A percentile compares a stretch with the other conserved stretches of the same genome.
Evolutionary conservation across 768 basidiomycete species (phyloP).

Genomic region (Mycena indigotica): DNA sequence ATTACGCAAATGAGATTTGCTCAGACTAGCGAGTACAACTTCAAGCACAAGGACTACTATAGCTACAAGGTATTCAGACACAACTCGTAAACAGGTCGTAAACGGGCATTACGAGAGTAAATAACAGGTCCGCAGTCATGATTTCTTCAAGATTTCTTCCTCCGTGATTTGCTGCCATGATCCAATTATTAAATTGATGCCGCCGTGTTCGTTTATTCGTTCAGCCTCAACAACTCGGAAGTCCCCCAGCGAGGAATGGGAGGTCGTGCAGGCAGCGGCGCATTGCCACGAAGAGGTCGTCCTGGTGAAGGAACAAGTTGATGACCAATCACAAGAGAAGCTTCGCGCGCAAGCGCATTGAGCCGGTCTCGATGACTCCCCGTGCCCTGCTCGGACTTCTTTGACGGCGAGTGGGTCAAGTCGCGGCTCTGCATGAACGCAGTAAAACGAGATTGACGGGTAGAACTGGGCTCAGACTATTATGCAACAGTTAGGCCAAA

Average conservation of each 20-base stretch:
- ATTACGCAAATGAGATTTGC: too few relatives aligned
- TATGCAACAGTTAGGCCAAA: neutral
- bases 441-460: slow-evolving; percentile 18
- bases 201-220: too few relatives aligned
- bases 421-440: slow-evolving; percentile 20
- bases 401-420: slow-evolving; percentile 15
- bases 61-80: too few relatives aligned
- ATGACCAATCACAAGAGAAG: neutral
- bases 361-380: neutral
- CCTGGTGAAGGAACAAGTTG: slow-evolving; percentile 1
- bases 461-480: neutral
- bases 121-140: too few relatives aligned
- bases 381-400: neutral
- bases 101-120: too few relatives aligned
- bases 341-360: slow-evolving; percentile 5
- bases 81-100: too few relatives aligned
- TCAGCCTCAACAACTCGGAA: neutral
- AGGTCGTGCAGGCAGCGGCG: slow-evolving; percentile 11
- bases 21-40: too few relatives aligned
- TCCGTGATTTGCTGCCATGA: too few relatives aligned
- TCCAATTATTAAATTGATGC: too few relatives aligned
- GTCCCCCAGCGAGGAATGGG: slow-evolving; percentile 15
- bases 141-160: too few relatives aligned
- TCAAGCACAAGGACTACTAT: too few relatives aligned
- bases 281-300: slow-evolving; percentile 16